Evolutionary conservation across 352 stramenopile species (phyloP), one percentile per base, ranked within the genome.

Genomic region (Pilasporangium apinafurcum): DNA sequence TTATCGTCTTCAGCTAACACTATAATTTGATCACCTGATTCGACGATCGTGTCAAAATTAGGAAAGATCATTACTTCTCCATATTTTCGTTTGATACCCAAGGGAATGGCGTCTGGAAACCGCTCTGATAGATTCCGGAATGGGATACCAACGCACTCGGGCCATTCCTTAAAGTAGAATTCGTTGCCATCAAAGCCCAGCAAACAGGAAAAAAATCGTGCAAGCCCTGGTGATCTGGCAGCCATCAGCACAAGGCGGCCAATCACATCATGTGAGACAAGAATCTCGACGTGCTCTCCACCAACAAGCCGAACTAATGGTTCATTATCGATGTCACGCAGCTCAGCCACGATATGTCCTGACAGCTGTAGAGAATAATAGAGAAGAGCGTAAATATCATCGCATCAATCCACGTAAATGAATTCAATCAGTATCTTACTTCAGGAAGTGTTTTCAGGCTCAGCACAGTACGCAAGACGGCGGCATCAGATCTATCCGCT

Each of bases 241-340:
- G 83, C 87, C 74, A 93, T 92, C 17, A 95, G 48, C 30, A 95
- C 86, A 6, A 96, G 51, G 9, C 83, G 72, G 0, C 86, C 84
- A 34, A 96, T 93, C n/a, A 95, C 75, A 47, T 95, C 84, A 38
- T 95, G 79, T 1, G 80, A 92, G 12, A 93, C 84, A 2, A 95
- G 37, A 2, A 87, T 90, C 44, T 96, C 83, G 1, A 93, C 69
- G 9, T 79, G 60, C 30, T 91, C 62, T 14, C 78, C 78, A 3
- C 76, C 83, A 13, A 95, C 83, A 8, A 95, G 65, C 14, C 71
- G 44, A 16, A 95, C 59, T 18, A 95, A 50, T 13, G 80, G 68
- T 14, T 90, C 68, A 48, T 95, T 96, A 54, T 96, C 86, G 13
- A 95, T 78, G 42, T 96, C 86, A 3, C 83, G 68, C 30, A 95